Evolutionary conservation across 495 filamentous ascomycete genomes (phyloP).

Genomic region (Neurospora pannonica): DNA sequence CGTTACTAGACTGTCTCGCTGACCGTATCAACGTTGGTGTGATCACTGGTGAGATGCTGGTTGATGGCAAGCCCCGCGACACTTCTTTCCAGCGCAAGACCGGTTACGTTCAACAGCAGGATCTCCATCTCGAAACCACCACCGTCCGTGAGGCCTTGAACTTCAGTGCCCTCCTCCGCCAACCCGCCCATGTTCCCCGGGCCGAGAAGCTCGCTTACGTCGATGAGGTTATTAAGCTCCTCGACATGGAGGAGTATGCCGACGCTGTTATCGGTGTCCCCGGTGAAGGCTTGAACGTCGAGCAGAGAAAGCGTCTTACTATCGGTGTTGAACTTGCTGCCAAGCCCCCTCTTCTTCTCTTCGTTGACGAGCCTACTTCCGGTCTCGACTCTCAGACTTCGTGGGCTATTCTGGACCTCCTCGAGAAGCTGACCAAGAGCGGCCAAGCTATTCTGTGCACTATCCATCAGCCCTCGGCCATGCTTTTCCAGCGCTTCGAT

Average conservation of each 20-base stretch:
- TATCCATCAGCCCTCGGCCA: constrained; percentile 86
- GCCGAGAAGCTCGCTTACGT: constrained; percentile 79
- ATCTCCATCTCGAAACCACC: constrained; percentile 77
- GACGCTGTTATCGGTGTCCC: constrained; percentile 83
- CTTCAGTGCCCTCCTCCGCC: constrained; percentile 78
- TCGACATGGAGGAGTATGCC: constrained; percentile 81
- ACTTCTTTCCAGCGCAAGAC: constrained; percentile 86
- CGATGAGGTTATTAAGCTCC: constrained; percentile 79
- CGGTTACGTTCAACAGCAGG: constrained; percentile 92
- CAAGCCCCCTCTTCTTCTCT: constrained; percentile 80
- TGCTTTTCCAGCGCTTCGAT: constrained; percentile 88
- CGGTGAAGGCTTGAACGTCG: constrained; percentile 85
- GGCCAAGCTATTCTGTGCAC: constrained; percentile 87
- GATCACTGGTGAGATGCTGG: constrained; percentile 75
- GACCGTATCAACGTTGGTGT: constrained; percentile 79
- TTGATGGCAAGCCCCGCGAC: constrained; percentile 68
- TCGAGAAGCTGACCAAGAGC: constrained; percentile 71
- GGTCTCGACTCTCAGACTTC: constrained; percentile 80
- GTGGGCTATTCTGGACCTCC: constrained; percentile 70
- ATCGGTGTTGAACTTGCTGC: constrained; percentile 90
- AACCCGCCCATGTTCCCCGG: constrained; percentile 58
- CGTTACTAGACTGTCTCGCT: constrained; percentile 62
- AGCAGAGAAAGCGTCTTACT: constrained; percentile 80
- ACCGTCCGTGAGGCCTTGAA: constrained; percentile 80
- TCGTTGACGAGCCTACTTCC: constrained; percentile 84